Evolutionary conservation across 2,329 filamentous ascomycete genomes (phyloP).

Genomic region (Aspergillus tubingensis): DNA sequence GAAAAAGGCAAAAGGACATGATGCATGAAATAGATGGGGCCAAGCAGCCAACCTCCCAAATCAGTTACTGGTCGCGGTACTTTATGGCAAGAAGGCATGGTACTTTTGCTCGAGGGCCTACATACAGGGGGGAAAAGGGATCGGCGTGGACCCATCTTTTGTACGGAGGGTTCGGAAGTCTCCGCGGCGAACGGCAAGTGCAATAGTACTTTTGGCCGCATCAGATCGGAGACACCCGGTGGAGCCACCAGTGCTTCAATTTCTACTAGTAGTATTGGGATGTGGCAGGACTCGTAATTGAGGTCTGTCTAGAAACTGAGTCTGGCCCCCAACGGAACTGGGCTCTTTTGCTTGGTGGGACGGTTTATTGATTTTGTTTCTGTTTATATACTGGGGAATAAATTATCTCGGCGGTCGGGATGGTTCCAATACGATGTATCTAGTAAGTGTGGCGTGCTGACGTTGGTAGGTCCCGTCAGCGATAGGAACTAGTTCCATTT

Average conservation of each 20-base stretch:
- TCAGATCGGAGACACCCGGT: not conserved
- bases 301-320: not conserved
- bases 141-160: not conserved
- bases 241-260: not conserved
- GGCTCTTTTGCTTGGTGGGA: not conserved
- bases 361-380: not conserved
- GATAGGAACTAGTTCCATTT: not conserved
- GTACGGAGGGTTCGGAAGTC: not conserved
- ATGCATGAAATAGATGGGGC: not conserved
- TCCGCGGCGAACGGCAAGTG: not conserved
- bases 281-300: not conserved
- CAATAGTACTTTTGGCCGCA: not conserved
- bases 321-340: not conserved
- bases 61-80: slow-evolving; percentile 2
- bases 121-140: not conserved
- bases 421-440: not conserved
- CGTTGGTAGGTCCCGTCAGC: not conserved
- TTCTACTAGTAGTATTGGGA: not conserved
- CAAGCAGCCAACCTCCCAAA: not conserved
- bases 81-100: not conserved
- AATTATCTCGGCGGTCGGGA: not conserved
- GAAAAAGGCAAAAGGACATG: not conserved
- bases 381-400: not conserved
- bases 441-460: not conserved
- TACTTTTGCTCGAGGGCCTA: not conserved